Conservation (phyloP, 2,329 filamentous ascomycete genomes). For the Ambrosiella beaveri region DNA sequence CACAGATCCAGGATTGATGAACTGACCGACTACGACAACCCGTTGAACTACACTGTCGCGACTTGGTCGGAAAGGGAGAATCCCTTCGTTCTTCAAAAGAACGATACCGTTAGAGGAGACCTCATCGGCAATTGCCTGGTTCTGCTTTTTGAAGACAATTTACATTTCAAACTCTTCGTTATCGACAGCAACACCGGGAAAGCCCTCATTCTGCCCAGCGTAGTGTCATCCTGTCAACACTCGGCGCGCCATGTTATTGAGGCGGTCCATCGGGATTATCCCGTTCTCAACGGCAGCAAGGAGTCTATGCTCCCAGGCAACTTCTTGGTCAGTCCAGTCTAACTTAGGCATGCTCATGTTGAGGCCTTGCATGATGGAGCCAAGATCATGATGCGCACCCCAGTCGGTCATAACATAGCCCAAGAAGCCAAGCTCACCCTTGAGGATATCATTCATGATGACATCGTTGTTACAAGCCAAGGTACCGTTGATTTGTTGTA, state of each 20-base stretch:
- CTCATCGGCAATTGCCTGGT: conserved; percentile 34
- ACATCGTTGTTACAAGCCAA: conserved; percentile 50
- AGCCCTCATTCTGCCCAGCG: conserved; percentile 31
- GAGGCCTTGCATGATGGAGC: conserved; percentile 43
- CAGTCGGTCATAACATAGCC: conserved; percentile 37
- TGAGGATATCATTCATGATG: conserved; percentile 43
- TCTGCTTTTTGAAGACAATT: neutral
- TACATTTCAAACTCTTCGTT: neutral
- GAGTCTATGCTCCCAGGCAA: conserved; percentile 39
- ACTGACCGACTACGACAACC: neutral
- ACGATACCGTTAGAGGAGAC: conserved; percentile 39
- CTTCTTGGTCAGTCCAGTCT: conserved; percentile 33
- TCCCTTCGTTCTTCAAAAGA: conserved; percentile 47
- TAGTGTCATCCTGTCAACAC: conserved; percentile 48
- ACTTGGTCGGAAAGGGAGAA: conserved; percentile 37
- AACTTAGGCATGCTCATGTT: conserved; percentile 73
- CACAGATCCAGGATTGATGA: too few relatives aligned
- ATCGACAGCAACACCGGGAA: conserved; percentile 34
- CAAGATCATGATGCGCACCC: neutral
- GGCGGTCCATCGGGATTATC: conserved; percentile 37
- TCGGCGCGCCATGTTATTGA: conserved; percentile 50
- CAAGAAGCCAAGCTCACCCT: conserved; percentile 43
- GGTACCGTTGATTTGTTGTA: conserved; percentile 54
- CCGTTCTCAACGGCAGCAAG: conserved; percentile 37
- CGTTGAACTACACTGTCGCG: conserved; percentile 19